Percentiles rank a stretch among this genome's conserved stretches.
phyloP scores from a whole-genome alignment of 2,329 filamentous ascomycete species.

The Colletotrichum caudatum region DNA sequence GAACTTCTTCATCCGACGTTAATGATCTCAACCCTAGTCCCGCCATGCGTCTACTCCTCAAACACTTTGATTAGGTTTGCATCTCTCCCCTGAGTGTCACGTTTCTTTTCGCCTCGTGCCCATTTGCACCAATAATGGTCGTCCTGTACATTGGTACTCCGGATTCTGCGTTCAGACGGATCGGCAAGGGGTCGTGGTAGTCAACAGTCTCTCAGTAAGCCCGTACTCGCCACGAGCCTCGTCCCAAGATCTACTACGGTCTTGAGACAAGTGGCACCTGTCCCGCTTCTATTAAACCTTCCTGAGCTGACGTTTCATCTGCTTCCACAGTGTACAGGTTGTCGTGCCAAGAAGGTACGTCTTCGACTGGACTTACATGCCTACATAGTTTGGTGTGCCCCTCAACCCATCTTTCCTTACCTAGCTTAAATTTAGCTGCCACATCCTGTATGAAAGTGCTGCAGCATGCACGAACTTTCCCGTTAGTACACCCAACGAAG shows the following conservation, averaged over 20 bases:
- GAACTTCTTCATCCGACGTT: neutral
- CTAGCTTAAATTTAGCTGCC: too few species aligned
- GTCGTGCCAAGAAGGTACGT: too few species aligned
- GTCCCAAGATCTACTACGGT: neutral
- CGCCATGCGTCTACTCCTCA: neutral
- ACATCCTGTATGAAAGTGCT: too few species aligned
- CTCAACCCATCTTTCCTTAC: too few species aligned
- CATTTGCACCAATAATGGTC: neutral
- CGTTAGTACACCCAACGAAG: too few species aligned
- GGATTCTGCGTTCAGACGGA: constrained; percentile 10
- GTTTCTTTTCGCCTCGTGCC: neutral
- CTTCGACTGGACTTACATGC: too few species aligned
- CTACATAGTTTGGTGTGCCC: too few species aligned
- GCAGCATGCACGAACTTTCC: too few species aligned
- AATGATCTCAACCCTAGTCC: neutral
- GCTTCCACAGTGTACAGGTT: neutral
- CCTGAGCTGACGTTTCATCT: neutral
- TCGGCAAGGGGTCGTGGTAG: constrained; percentile 20
- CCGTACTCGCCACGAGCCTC: neutral
- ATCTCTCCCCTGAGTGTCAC: neutral
- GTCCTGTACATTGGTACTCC: neutral
- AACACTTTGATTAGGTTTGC: neutral
- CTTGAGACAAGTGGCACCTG: neutral
- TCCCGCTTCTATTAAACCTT: neutral
- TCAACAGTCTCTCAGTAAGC: constrained; percentile 37